Conservation (phyloP, 2,329 filamentous ascomycete species). For the Dendrostoma leiphaemia region DNA sequence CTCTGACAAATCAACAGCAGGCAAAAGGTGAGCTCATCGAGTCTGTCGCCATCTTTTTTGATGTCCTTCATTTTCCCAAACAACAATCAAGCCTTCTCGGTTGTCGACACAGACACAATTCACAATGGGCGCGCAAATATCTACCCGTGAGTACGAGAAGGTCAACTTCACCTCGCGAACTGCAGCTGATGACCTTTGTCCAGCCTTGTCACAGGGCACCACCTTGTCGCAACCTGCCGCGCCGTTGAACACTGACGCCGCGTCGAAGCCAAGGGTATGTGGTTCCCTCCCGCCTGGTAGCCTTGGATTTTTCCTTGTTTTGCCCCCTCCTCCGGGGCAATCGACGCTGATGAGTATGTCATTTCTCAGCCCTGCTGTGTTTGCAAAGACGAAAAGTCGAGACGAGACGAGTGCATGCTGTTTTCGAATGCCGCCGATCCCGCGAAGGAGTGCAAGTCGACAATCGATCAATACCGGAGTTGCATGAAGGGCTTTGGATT, state of each 20-base stretch:
- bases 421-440: conserved; percentile 86
- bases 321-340: too few species aligned
- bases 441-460: conserved; percentile 75
- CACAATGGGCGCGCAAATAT: conserved; percentile 13
- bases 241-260: neutral
- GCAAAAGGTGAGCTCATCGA: conserved; percentile 18
- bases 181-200: neutral
- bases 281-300: too few species aligned
- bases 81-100: neutral
- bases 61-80: neutral
- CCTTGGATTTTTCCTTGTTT: too few species aligned
- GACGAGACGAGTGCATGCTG: conserved; percentile 97
- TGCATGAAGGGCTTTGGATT: conserved; percentile 97
- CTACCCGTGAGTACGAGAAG: conserved; percentile 5
- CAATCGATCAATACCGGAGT: conserved; percentile 80
- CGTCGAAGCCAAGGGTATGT: conserved; percentile 19
- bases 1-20: conserved; percentile 19
- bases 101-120: neutral
- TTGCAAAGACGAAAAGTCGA: conserved; percentile 91
- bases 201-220: conserved; percentile 14
- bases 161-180: neutral
- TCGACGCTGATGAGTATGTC: too few species aligned
- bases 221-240: neutral
- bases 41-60: neutral
- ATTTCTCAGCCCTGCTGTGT: conserved; percentile 85